Base-by-base conservation (phyloP, 257 asterid species). In the Solanum piurae region DNA sequence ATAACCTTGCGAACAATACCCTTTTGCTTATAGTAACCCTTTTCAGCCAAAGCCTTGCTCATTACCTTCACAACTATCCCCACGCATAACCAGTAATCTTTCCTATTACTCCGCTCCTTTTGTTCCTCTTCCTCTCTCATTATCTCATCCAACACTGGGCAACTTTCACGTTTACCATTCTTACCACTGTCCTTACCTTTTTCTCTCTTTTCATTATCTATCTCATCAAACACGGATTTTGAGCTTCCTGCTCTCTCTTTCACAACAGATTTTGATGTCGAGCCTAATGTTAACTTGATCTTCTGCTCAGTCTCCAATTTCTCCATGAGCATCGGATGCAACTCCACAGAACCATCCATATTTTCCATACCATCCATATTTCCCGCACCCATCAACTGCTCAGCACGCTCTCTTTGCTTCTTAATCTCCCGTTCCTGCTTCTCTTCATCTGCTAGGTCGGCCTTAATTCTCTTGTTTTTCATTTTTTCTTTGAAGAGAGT, bases 371-470 rank as follows among this genome's bases (percentile, higher is more conserved):
- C 92, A 52, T 85, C 88, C 27, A 49, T 87, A 72, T 88, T 86
- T 38, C 83, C 91, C 5, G 11, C 88, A 0, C 87, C 88, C 87
- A 68, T 89, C 92, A 90, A 90, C 94, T 91, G 93, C 91, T 91
- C 96, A 3, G 98, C 98, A 25, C 98, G 94, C 93, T 95, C 99
- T 84, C 93, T 97, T 88, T 95, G 98, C 92, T 85, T 93, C 95
- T 89, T 94, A 38, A 97, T 93, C 92, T 92, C 97, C 92, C 91
- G 92, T 93, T 97, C 98, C 90, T 92, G 93, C 93, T 92, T 97
- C 94, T 95, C 99, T 92, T 97, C 98, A 40, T 95, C 99, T 14
- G 58, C 99, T 36, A 95, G 83, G 88, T 95, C 98, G 1, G 98
- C 94, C 91, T 92, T 95, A 27, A 93, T 85, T 90, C 98, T 88